Evolutionary conservation across 2,329 filamentous ascomycete genomes (phyloP).

Genomic region (Arthroderma sp.): DNA sequence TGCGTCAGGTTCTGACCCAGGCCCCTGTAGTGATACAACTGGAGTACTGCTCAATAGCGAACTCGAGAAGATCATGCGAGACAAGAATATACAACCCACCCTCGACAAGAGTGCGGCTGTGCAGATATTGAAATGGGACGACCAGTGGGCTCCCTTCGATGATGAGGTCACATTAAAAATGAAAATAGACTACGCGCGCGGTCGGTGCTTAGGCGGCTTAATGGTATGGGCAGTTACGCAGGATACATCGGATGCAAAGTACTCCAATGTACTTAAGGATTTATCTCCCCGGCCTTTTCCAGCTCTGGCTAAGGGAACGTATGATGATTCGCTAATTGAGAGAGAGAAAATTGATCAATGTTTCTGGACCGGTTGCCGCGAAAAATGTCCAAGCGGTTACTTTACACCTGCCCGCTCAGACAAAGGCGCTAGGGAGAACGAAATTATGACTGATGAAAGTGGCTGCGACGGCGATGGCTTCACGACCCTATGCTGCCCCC

Average conservation of each 20-base stretch:
- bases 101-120: slow-evolving; percentile 19
- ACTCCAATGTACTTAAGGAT: neutral
- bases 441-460: slow-evolving; percentile 3
- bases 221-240: slow-evolving; percentile 12
- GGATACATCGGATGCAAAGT: slow-evolving; percentile 3
- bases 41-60: slow-evolving; percentile 25
- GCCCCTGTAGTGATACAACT: slow-evolving; percentile 16
- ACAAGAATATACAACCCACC: slow-evolving; percentile 12
- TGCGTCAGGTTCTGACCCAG: slow-evolving; percentile 11
- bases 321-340: too few relatives aligned
- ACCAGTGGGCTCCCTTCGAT: slow-evolving; percentile 34
- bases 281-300: neutral
- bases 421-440: neutral
- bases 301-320: neutral
- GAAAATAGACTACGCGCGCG: slow-evolving; percentile 23
- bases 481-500: slow-evolving; percentile 2
- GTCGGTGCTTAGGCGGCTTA: slow-evolving; percentile 16
- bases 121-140: slow-evolving; percentile 23
- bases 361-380: neutral
- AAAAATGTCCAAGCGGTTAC: neutral
- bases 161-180: slow-evolving; percentile 23
- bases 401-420: neutral
- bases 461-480: neutral
- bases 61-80: slow-evolving; percentile 19
- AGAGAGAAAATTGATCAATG: neutral